Evolutionary conservation across 2,329 filamentous ascomycete genomes (phyloP).

Genomic region (Penicillium sp.): DNA sequence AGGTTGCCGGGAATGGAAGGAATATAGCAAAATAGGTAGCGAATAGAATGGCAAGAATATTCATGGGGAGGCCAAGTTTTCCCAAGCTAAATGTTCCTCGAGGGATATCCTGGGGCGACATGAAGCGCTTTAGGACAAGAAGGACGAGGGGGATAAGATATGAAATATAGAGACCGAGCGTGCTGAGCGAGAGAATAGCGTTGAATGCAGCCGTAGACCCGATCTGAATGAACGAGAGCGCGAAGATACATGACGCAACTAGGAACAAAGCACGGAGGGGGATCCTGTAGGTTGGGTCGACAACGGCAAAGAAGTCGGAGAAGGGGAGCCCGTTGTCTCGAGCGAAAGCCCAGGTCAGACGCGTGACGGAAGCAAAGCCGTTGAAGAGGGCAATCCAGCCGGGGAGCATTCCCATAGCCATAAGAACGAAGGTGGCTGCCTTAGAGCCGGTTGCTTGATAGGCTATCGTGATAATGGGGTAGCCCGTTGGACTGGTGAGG

Average conservation of each 20-base stretch:
- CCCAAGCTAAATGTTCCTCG: constrained; percentile 35
- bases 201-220: constrained; percentile 56
- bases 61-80: constrained; percentile 30
- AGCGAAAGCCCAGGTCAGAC: constrained; percentile 50
- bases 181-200: constrained; percentile 55
- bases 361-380: constrained; percentile 39
- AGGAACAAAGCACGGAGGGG: constrained; percentile 43
- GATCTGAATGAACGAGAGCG: constrained; percentile 52
- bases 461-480: constrained; percentile 57
- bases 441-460: constrained; percentile 50
- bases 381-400: constrained; percentile 33
- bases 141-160: constrained; percentile 53
- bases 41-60: constrained; percentile 35
- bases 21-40: constrained; percentile 35
- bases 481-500: constrained; percentile 47
- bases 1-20: constrained; percentile 33
- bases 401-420: constrained; percentile 38
- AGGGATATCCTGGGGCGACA: constrained; percentile 20
- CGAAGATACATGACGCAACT: constrained; percentile 29
- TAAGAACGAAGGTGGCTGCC: constrained; percentile 47
- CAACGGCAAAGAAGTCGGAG: constrained; percentile 28
- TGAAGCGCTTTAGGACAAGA: constrained; percentile 31
- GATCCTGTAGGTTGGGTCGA: constrained; percentile 42
- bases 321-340: constrained; percentile 49
- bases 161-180: constrained; percentile 54